These are phyloP conservation scores for Stereocaulon alpinum DNA, from an alignment of 495 filamentous ascomycete species.

Conservation along the genomic window DNA sequence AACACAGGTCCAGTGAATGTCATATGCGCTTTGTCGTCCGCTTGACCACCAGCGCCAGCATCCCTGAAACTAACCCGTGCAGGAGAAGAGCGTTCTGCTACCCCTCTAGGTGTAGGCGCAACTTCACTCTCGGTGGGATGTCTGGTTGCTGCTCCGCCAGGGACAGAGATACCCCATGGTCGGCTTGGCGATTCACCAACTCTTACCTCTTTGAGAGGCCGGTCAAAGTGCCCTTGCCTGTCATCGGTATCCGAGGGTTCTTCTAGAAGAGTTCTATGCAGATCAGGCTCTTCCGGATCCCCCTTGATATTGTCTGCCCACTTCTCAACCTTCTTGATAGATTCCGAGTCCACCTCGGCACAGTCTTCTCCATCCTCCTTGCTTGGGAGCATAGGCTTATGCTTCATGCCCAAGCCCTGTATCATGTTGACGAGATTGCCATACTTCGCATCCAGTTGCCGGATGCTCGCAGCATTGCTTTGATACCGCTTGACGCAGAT, in stretches of 20 bases:
- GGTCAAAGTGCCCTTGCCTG: constrained; percentile 58
- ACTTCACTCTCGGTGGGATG: constrained; percentile 11
- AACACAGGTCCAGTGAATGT: constrained; percentile 83
- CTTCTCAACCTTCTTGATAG: constrained; percentile 57
- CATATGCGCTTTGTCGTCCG: constrained; percentile 43
- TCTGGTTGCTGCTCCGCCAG: constrained; percentile 31
- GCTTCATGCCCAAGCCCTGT: constrained; percentile 68
- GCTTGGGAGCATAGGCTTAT: constrained; percentile 66
- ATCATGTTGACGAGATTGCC: constrained; percentile 86
- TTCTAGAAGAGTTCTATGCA: constrained; percentile 27
- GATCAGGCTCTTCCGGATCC: constrained; percentile 9
- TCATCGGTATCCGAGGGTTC: constrained; percentile 26
- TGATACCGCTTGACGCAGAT: constrained; percentile 83
- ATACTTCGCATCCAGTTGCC: constrained; percentile 82
- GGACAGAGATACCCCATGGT: constrained; percentile 83
- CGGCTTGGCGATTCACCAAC: constrained; percentile 83
- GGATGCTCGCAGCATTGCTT: constrained; percentile 67
- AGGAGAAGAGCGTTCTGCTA: constrained; percentile 5
- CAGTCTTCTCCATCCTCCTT: constrained; percentile 39
- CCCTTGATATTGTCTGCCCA: constrained; percentile 57
- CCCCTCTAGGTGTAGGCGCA: constrained; percentile 14
- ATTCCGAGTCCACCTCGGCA: constrained; percentile 36
- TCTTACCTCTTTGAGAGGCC: constrained; percentile 68
- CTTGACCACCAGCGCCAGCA: background rate
- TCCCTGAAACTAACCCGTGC: background rate